Base-by-base conservation (phyloP, 345 rosid genomes). In the Dipteronia dyeriana region DNA sequence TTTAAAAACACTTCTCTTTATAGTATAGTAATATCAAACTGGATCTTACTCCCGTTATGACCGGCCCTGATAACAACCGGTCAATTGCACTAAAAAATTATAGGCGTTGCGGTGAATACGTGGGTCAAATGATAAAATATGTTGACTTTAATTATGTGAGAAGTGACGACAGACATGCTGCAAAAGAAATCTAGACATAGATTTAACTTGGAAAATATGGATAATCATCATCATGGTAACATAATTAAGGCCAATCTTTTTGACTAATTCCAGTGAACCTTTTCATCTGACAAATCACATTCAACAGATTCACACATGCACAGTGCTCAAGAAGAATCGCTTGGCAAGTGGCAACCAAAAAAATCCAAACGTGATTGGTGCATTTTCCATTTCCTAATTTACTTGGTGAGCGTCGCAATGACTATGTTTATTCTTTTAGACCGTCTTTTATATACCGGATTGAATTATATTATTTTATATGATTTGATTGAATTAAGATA, bases 71-170 rank as follows among this genome's bases (percentile, higher is more conserved):
- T 57, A 9, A 57, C 38, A 34, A 34, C 38, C 38, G 38, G 38
- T 34, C 62, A 5, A 19, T 17, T 57, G 10, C 20, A 57, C 19
- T 14, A 14, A 49, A 14, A 1, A 12, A 26, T 26, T 26, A 26
- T 26, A 26, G 26, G 26, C 26, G 26, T 26, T 26, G 26, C 26
- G 1, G 26, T 26, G 26, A 26, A 26, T 26, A 26, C 5, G 12
- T 41, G 76, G 59, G 39, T 17, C 25, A 23, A 64, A 74, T 45
- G 38, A 45, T 74, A 62, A 73, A 59, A 73, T 73, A 73, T 59
- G 29, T 23, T 23, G 3, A 7, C 26, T 26, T 70, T 26, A 13
- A 7, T 19, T 5, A 7, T 20, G 34, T 45, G 7, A 6, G 51
- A n/a, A n/a, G n/a, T n/a, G n/a, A n/a, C n/a, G 22, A 29, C 63